Evolutionary conservation across 2,329 filamentous ascomycete genomes (phyloP).

Genomic region (Nigrograna mackinnonii): DNA sequence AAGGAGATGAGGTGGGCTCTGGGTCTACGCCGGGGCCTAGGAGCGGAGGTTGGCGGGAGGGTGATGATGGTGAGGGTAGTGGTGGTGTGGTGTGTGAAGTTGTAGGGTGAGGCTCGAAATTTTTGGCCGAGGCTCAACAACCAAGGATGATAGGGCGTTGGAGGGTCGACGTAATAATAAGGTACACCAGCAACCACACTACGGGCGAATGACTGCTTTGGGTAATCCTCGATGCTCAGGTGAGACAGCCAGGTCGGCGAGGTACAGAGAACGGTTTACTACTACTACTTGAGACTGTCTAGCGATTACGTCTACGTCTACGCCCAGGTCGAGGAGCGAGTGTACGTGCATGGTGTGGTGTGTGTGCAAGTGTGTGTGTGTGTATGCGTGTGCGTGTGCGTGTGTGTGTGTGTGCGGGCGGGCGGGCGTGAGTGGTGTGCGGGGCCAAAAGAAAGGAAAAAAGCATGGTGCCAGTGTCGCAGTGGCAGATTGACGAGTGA

Average conservation of each 20-base stretch:
- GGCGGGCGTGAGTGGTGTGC: too few species aligned
- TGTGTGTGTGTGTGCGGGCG: not conserved
- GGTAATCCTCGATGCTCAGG: not conserved
- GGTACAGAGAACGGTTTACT: conserved; percentile 1
- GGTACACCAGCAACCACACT: too few species aligned
- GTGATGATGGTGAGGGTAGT: not conserved
- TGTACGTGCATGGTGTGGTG: not conserved
- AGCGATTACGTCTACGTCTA: too few species aligned
- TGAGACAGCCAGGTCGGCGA: conserved; percentile 7
- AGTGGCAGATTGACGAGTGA: too few species aligned
- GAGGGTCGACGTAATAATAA: too few species aligned
- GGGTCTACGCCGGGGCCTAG: not conserved
- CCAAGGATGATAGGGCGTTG: too few species aligned
- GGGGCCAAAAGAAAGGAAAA: too few species aligned
- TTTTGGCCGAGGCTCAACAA: conserved; percentile 5
- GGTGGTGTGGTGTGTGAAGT: not conserved
- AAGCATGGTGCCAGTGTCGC: too few species aligned
- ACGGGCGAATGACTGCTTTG: conserved; percentile 3
- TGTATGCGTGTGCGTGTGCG: not conserved
- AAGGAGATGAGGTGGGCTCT: not conserved
- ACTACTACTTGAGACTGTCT: too few species aligned
- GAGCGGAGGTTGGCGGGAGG: not conserved
- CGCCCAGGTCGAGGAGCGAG: too few species aligned
- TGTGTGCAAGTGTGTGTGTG: too few species aligned
- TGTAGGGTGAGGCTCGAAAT: conserved; percentile 2